These are phyloP conservation scores for Schizochytrium sp. DNA, from an alignment of 108 stramenopile genomes.

Conservation along the genomic window DNA sequence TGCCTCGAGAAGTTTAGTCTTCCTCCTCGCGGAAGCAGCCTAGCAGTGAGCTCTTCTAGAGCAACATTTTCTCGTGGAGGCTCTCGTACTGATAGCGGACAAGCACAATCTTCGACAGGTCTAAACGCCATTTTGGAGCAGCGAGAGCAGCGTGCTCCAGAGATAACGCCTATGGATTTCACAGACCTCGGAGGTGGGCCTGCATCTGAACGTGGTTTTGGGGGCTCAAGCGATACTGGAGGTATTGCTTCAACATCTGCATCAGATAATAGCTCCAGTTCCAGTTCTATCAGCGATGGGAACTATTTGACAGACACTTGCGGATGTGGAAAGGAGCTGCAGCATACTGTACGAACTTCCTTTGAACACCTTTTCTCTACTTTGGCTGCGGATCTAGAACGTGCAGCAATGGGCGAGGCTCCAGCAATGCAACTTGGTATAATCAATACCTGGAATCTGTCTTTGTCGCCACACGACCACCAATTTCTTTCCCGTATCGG, in stretches of 20 bases:
- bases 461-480: neutral
- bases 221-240: too few relatives aligned
- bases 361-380: slow-evolving; percentile 25
- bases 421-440: slow-evolving; percentile 18
- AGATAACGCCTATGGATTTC: neutral
- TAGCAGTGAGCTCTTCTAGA: too few relatives aligned
- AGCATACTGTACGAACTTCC: neutral
- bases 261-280: neutral
- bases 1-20: neutral
- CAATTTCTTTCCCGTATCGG: slow-evolving; percentile 47
- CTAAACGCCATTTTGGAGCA: neutral
- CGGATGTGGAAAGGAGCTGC: slow-evolving; percentile 16
- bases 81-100: too few relatives aligned
- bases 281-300: neutral
- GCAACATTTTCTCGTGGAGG: too few relatives aligned
- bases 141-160: neutral
- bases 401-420: neutral
- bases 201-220: too few relatives aligned
- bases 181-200: neutral
- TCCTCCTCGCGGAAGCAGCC: too few relatives aligned
- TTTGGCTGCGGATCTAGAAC: slow-evolving; percentile 35
- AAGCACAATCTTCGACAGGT: too few relatives aligned
- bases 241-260: too few relatives aligned
- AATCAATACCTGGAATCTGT: slow-evolving; percentile 29
- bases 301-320: neutral